A percentile compares a stretch with the other conserved stretches of the same genome.
These are phyloP conservation scores for Pseudohalonectria lignicola DNA, from an alignment of 2,329 filamentous ascomycete genomes.

Conservation along the genomic window DNA sequence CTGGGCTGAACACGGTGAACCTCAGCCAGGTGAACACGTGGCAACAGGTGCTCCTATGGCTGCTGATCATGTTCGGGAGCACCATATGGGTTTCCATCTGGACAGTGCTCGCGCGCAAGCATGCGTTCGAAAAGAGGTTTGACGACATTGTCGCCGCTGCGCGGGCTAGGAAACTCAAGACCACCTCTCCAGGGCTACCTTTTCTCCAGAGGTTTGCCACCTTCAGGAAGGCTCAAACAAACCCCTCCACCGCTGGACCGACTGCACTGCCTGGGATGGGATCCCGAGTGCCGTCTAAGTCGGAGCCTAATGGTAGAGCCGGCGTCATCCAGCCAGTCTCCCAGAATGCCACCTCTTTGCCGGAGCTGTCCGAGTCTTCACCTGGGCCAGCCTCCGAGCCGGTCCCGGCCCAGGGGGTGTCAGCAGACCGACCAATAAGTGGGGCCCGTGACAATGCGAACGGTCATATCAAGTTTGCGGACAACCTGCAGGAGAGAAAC, in stretches of 20 bases:
- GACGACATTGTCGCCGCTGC: constrained; percentile 35
- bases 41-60: constrained; percentile 53
- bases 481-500: not conserved
- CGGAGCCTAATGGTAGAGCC: not conserved
- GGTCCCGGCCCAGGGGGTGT: not conserved
- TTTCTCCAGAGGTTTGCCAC: constrained; percentile 7
- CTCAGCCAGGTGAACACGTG: constrained; percentile 52
- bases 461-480: not conserved
- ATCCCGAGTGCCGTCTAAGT: not conserved
- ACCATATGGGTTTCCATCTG: constrained; percentile 54
- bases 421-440: too few species aligned
- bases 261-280: not conserved
- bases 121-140: constrained; percentile 52
- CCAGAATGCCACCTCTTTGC: too few species aligned
- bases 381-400: too few species aligned
- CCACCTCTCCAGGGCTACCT: constrained; percentile 7
- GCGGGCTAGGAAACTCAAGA: constrained; percentile 15
- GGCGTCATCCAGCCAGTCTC: not conserved
- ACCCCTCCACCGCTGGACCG: not conserved
- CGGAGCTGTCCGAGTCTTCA: not conserved
- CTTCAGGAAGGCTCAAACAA: constrained; percentile 5
- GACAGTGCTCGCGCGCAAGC: constrained; percentile 48
- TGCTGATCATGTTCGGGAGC: constrained; percentile 52
- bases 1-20: constrained; percentile 54
- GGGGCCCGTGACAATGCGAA: too few species aligned